These are phyloP conservation scores for Arctostaphylos glauca DNA, from an alignment of 148 eudicot genomes.

Conservation along the genomic window DNA sequence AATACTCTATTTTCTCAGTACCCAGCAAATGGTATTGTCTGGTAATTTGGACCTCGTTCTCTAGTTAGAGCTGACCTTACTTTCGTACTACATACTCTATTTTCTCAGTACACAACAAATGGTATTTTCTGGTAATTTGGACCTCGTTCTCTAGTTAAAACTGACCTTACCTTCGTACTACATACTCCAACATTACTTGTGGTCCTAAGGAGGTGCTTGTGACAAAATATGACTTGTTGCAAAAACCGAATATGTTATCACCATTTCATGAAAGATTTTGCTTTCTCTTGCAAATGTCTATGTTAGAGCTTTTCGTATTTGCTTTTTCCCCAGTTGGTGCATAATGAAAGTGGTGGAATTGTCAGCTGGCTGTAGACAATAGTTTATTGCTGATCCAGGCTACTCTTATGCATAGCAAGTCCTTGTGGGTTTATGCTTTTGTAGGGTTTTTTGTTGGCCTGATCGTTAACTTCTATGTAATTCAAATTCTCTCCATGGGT, in stretches of 20 bases:
- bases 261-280: neutral
- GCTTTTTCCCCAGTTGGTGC: neutral
- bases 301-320: neutral
- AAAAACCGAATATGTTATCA: neutral
- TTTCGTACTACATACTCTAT: neutral
- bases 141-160: neutral
- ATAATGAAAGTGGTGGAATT: neutral
- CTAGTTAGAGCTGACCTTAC: neutral
- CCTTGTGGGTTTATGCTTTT: conserved; percentile 4
- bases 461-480: neutral
- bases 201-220: neutral
- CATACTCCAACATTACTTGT: neutral
- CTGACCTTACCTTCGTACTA: neutral
- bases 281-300: neutral
- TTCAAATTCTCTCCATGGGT: neutral
- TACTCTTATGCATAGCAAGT: neutral
- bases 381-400: neutral
- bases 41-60: neutral
- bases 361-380: neutral
- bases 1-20: neutral
- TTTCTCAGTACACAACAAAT: neutral
- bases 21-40: neutral
- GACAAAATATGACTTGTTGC: neutral
- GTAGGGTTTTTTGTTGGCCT: neutral
- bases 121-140: neutral